A percentile compares a stretch with the other conserved stretches of the same genome.
These are phyloP conservation scores for Fusarium lyarnte DNA, from an alignment of 2,329 filamentous ascomycete species.

Conservation along the genomic window DNA sequence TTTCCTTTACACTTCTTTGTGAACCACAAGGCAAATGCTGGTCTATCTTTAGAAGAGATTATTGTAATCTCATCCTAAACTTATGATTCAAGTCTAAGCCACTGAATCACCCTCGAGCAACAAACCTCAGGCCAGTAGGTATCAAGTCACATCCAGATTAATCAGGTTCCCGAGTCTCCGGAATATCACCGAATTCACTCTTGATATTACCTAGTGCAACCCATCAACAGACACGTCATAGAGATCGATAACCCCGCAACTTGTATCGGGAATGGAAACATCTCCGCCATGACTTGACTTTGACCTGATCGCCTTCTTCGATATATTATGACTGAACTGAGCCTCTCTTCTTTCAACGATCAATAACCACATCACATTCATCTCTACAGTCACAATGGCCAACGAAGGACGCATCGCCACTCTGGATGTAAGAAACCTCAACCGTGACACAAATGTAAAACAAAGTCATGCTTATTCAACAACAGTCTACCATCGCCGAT, in stretches of 20 bases:
- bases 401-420: slow-evolving; percentile 44
- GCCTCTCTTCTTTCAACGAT: slow-evolving; percentile 5
- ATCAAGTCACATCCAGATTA: neutral
- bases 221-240: slow-evolving; percentile 36
- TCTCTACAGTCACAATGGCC: slow-evolving; percentile 28
- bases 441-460: neutral
- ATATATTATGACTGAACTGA: neutral
- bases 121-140: too few species aligned
- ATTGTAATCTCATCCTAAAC: neutral
- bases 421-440: slow-evolving; percentile 50
- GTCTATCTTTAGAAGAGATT: neutral
- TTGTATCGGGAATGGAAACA: slow-evolving; percentile 25
- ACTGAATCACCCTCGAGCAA: neutral
- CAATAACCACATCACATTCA: neutral
- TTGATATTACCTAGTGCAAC: slow-evolving; percentile 19
- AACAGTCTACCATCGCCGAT: slow-evolving; percentile 70
- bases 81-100: neutral
- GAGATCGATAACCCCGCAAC: slow-evolving; percentile 40
- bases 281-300: slow-evolving; percentile 27
- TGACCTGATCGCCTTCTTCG: slow-evolving; percentile 5
- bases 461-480: slow-evolving; percentile 10
- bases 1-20: neutral
- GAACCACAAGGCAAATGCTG: neutral
- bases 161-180: slow-evolving; percentile 42
- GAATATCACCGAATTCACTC: slow-evolving; percentile 41